Base-by-base conservation (phyloP, 2,329 filamentous ascomycete genomes). In the Colletotrichum magnum region DNA sequence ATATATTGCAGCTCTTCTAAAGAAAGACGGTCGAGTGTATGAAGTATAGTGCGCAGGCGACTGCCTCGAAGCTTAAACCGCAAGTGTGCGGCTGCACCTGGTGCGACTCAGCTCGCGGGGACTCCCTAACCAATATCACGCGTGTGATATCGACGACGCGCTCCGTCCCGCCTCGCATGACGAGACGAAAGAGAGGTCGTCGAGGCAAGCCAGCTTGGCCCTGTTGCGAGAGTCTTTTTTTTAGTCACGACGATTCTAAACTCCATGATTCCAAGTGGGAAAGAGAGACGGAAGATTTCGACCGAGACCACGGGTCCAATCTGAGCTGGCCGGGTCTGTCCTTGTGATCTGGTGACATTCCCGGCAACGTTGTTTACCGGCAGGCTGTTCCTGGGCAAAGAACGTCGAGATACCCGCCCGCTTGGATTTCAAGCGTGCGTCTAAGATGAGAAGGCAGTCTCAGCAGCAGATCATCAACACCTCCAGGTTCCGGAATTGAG, bases 21-120 rank as follows among this genome's bases (percentile, higher is more conserved):
- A 63, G 36, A 36, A 64, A 52, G 64, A 45, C 26, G 9, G 41
- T n/a, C 5, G 47, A 18, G 26, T 52, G 59, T 64, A 58, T 64
- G 53, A 24, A 48, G 39, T 68, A 58, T 26, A 68, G 36, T 10
- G 5, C 45, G 18, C 45, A 48, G 45, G 18, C 39, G 24, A 16
- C 45, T 45, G 28, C 57, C 26, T 36, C 26, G 53, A 57, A 64
- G 45, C 47, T 64, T 64, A 45, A 28, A 36, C 18, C 32, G 7
- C 52, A 15, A 15, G 47, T 43, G 41, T 15, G 32, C 16, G 24
- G 50, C 50, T 28, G 50, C 50, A 4, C 9, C 50, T 13, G 12
- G 9, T n/a, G 13, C 50, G 21, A 52, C 50, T 52, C 50, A 45
- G 36, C 50, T 54, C 26, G 32, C n/a, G 52, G 18, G 16, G 21